These are phyloP conservation scores for Talaromyces thailandensis DNA, from an alignment of 495 filamentous ascomycete genomes.

Conservation along the genomic window DNA sequence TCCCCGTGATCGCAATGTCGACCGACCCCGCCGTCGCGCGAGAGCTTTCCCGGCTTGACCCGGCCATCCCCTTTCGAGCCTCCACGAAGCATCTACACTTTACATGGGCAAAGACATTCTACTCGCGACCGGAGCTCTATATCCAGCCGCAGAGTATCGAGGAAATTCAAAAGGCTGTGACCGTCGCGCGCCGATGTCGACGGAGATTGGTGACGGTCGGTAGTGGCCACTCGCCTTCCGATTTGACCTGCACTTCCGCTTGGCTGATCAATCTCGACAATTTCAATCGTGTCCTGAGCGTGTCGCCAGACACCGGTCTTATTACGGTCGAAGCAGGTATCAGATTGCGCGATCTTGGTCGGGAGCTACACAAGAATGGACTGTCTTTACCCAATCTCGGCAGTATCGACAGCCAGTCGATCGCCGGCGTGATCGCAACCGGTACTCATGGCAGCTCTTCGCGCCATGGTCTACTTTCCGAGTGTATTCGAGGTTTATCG, in stretches of 20 bases:
- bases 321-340: constrained; percentile 83
- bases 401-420: constrained; percentile 88
- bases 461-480: constrained; percentile 72
- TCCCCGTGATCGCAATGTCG: constrained; percentile 1
- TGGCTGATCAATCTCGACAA: constrained; percentile 93
- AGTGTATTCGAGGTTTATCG: constrained; percentile 60
- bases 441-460: constrained; percentile 88
- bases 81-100: constrained; percentile 63
- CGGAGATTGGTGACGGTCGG: constrained; percentile 74
- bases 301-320: constrained; percentile 52
- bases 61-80: constrained; percentile 67
- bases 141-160: constrained; percentile 66
- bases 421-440: constrained; percentile 87
- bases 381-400: constrained; percentile 82
- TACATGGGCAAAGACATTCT: constrained; percentile 95
- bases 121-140: constrained; percentile 79
- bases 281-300: constrained; percentile 59
- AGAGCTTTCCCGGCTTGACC: constrained; percentile 48
- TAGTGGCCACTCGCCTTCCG: constrained; percentile 83
- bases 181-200: constrained; percentile 70
- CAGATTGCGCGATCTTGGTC: constrained; percentile 59
- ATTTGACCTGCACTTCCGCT: constrained; percentile 85
- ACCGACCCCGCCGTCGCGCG: constrained; percentile 41
- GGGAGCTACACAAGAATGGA: constrained; percentile 58
- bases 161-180: constrained; percentile 78